phyloP scores from a whole-genome alignment of 257 asterid species.

The Agastache rugosa region DNA sequence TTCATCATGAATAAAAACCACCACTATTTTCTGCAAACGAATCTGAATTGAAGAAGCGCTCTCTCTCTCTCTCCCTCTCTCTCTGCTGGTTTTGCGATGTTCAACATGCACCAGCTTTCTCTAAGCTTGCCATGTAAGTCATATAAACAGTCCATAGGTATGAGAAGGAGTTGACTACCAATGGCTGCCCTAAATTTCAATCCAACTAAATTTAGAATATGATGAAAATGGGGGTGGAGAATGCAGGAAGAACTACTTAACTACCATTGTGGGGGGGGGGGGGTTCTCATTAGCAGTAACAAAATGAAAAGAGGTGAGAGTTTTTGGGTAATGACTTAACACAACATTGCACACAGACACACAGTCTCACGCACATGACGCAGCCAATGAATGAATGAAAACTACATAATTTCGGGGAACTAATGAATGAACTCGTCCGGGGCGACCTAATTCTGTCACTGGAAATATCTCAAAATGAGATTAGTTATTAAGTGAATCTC shows the following conservation, averaged over 20 bases:
- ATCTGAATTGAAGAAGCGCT: not conserved
- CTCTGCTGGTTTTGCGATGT: too few relatives aligned
- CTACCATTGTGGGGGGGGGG: too few relatives aligned
- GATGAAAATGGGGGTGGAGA: not conserved
- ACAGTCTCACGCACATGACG: not conserved
- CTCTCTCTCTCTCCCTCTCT: not conserved
- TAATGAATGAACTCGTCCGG: not conserved
- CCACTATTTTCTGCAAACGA: not conserved
- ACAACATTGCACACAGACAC: not conserved
- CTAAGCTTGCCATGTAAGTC: conserved; percentile 80
- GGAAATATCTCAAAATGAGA: conserved; percentile 4
- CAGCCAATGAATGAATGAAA: not conserved
- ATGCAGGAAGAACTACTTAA: not conserved
- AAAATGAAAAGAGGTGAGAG: not conserved
- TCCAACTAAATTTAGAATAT: conserved; percentile 7
- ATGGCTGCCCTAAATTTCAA: conserved; percentile 60
- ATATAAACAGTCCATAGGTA: conserved; percentile 85
- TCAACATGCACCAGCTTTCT: conserved; percentile 46
- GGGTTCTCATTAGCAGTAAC: not conserved
- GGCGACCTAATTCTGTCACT: conserved; percentile 10
- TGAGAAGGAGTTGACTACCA: conserved; percentile 78
- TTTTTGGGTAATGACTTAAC: not conserved
- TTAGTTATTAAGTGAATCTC: not conserved
- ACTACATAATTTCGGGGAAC: conserved; percentile 12
- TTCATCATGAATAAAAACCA: not conserved